Conservation (phyloP, 2,329 filamentous ascomycete genomes). For the Colletotrichum sublineola region DNA sequence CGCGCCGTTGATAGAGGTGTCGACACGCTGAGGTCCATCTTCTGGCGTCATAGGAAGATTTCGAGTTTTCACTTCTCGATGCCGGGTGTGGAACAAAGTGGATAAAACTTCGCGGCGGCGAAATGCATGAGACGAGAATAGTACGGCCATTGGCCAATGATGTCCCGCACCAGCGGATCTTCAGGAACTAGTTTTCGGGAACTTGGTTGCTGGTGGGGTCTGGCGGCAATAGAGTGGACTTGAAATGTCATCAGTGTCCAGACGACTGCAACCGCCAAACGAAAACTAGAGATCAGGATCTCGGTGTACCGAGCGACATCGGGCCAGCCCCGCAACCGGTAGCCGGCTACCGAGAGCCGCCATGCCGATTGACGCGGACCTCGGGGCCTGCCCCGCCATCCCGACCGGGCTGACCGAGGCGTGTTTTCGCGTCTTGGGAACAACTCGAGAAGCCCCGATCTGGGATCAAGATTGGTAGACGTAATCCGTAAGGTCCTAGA, state of each 20-base stretch:
- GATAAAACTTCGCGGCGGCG: slow-evolving; percentile 1
- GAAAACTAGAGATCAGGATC: slow-evolving; percentile 37
- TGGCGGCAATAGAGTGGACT: slow-evolving; percentile 27
- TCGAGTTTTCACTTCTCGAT: slow-evolving; percentile 14
- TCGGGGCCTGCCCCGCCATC: slow-evolving; percentile 35
- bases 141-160: slow-evolving; percentile 23
- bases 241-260: slow-evolving; percentile 38
- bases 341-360: slow-evolving; percentile 37
- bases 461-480: slow-evolving; percentile 1
- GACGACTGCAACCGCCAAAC: slow-evolving; percentile 10
- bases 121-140: not conserved
- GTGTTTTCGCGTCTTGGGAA: slow-evolving; percentile 6
- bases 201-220: slow-evolving; percentile 35
- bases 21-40: not conserved
- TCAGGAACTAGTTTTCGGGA: slow-evolving; percentile 36
- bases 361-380: slow-evolving; percentile 37
- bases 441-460: not conserved
- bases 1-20: no score
- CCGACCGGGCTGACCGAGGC: slow-evolving; percentile 38
- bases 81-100: slow-evolving; percentile 4
- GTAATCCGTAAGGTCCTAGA: slow-evolving; percentile 23
- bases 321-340: slow-evolving; percentile 37
- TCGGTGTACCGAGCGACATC: slow-evolving; percentile 40
- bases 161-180: slow-evolving; percentile 27
- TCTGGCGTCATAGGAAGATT: slow-evolving; percentile 15